Evolutionary conservation across 495 filamentous ascomycete genomes (phyloP), one percentile per base, ranked within the genome.

Genomic region (Penicillium canescens): DNA sequence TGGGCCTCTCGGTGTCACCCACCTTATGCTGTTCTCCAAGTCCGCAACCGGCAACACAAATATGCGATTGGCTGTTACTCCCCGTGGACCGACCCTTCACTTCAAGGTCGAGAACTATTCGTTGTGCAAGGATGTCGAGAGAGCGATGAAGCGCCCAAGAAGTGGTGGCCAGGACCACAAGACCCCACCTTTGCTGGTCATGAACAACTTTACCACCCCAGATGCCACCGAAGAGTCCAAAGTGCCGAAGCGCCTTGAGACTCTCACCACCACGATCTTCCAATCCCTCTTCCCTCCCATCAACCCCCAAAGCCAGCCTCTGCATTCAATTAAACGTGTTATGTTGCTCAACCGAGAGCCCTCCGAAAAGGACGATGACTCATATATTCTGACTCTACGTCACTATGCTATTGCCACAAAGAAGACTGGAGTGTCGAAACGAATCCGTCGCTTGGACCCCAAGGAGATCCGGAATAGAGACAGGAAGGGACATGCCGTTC

Each of bases 101-200:
- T 98, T 98, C 69, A 79, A 90, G 52, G 91, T 99, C n/a, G 92
- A 98, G 68, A 90, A 89, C 61, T 99, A 99, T 71, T 93, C 91
- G 39, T 79, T 99, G 4, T 89, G 87, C 73, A 94, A 93, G 65
- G 94, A 99, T 67, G 80, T 99, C 9, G 81, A 84, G 63, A 88
- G 83, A 55, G 84, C 89, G 24, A 78, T 89, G 74, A 89, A 90
- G 66, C 90, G 88, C 62, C 92, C 94, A 3, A 81, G 83, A 62
- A 88, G 84, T 21, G 87, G 87, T 43, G 86, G 85, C 51, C 92
- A 93, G 68, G 90, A 96, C 61, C 94, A 88, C 65, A 76, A 84
- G 42, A 88, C 83, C 23, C 82, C 93, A 2, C 93, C 93, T 44
- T 73, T 98, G 67, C 81, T 98, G 14, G 95, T 98, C 50, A 97